Conservation (phyloP, 495 filamentous ascomycete species). For the Neurospora sp. region DNA sequence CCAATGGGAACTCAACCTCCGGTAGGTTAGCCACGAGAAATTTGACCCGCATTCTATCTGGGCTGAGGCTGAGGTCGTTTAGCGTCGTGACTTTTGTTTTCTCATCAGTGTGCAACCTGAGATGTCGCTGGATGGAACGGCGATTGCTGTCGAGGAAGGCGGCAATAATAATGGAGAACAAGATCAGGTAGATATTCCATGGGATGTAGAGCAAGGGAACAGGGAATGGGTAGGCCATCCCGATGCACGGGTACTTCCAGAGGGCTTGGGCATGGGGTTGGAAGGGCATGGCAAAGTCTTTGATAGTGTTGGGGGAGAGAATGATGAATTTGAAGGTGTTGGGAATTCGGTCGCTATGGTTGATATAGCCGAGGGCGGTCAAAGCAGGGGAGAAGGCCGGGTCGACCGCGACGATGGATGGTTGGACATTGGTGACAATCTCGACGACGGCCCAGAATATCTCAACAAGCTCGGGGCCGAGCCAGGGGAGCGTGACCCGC, state of each 20-base stretch:
- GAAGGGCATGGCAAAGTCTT: slow-evolving; percentile 21
- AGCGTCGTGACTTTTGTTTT: slow-evolving; percentile 11
- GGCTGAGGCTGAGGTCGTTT: slow-evolving; percentile 8
- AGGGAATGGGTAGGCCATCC: slow-evolving; percentile 9
- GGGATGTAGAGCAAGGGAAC: slow-evolving; percentile 6
- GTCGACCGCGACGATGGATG: slow-evolving; percentile 38
- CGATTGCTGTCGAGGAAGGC: slow-evolving; percentile 10
- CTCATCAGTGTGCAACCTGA: not conserved
- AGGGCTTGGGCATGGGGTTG: slow-evolving; percentile 27
- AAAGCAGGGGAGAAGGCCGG: slow-evolving; percentile 40
- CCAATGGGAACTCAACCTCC: slow-evolving; percentile 22
- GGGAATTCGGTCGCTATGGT: not conserved
- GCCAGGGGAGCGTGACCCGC: slow-evolving; percentile 28
- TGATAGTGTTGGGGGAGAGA: slow-evolving; percentile 33
- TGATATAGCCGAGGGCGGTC: slow-evolving; percentile 33
- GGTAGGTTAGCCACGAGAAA: slow-evolving; percentile 18
- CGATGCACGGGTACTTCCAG: slow-evolving; percentile 26
- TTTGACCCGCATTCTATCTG: not conserved
- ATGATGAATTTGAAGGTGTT: slow-evolving; percentile 20
- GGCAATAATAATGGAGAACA: slow-evolving; percentile 9
- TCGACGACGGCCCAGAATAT: slow-evolving; percentile 35
- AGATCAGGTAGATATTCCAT: slow-evolving; percentile 12
- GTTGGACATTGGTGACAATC: slow-evolving; percentile 30
- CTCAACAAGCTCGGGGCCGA: slow-evolving; percentile 37
- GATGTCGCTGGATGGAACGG: slow-evolving; percentile 4